Evolutionary conservation across 2,329 filamentous ascomycete genomes (phyloP), one percentile per base, ranked within the genome.

Genomic region (Chrysoporthe cubensis): DNA sequence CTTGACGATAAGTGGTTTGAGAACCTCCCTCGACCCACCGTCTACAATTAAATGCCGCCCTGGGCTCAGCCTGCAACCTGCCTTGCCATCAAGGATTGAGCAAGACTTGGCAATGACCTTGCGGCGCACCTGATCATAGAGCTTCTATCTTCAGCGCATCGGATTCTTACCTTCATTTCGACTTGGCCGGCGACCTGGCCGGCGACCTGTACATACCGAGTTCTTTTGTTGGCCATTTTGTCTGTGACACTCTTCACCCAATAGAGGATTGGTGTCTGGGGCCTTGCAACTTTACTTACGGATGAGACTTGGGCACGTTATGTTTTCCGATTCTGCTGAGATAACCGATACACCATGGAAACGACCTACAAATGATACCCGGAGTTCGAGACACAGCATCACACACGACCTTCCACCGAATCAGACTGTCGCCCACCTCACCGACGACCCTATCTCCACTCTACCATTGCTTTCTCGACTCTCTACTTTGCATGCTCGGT

Each of bases 1-100:
- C 88, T 97, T 71, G 84, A 91, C 5, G 76, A 81, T 18, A 72
- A 77, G 3, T 84, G 82, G 80, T 79, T 87, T 70, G 73, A 62
- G 40, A 65, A 50, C 8, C 70, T 44, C 8, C n/a, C 37, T 9
- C 21, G 6, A 26, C 62, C 62, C 37, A 58, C 62, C 1, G 48
- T 58, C 40, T 26, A 58, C 50, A 64, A 57, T 9, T 52, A 42
- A 13, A 37, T 32, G 13, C 8, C 13, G 18, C 21, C 4, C 4
- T 6, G 50, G 26, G 2, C 14, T 48, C 46, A 9, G 37, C 9
- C 37, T 40, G 37, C 37, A 9, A 40, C 6, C 9, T 40, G 37
- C 37, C 37, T 9, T 40, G 37, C 9, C 37, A 40, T 40, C 37
- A 9, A 40, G 5, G 37, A 40, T 9, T 9, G 8, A 40, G 8